Evolutionary conservation across 768 basidiomycete species (phyloP).

Genomic region (Antrodiella citrinella): DNA sequence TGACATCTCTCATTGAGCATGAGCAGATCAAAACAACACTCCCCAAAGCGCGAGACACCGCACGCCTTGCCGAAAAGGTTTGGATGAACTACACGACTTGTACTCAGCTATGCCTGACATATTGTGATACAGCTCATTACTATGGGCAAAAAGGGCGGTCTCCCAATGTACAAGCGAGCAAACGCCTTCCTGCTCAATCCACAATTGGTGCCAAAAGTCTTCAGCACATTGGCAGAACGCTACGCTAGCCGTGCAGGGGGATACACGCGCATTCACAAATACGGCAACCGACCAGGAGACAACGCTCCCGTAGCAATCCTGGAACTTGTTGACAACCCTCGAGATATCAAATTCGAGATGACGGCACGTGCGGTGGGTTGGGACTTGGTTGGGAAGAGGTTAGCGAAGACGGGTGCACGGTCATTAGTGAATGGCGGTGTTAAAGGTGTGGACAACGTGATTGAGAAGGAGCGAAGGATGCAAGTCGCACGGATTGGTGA

Average conservation of each 20-base stretch:
- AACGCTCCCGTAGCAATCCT: conserved; percentile 89
- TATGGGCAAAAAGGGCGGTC: conserved; percentile 78
- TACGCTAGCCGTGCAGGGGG: conserved; percentile 83
- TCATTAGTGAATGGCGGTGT: conserved; percentile 46
- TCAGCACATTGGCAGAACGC: conserved; percentile 68
- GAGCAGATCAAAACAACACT: conserved; percentile 94
- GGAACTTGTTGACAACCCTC: conserved; percentile 91
- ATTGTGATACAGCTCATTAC: conserved; percentile 68
- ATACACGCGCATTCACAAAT: conserved; percentile 90
- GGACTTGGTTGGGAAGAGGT: conserved; percentile 58
- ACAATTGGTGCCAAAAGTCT: conserved; percentile 71
- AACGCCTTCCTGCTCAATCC: conserved; percentile 73
- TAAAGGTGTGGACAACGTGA: conserved; percentile 32
- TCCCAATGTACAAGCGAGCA: conserved; percentile 62
- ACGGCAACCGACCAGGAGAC: conserved; percentile 85
- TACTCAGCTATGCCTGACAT: not conserved
- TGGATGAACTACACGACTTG: not conserved
- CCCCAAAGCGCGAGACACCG: conserved; percentile 89
- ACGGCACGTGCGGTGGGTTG: conserved; percentile 82
- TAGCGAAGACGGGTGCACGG: conserved; percentile 36
- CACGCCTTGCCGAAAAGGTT: conserved; percentile 90
- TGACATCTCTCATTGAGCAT: conserved; percentile 89
- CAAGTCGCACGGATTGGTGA: conserved; percentile 30
- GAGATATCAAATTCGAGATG: conserved; percentile 83
- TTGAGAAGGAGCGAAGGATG: conserved; percentile 41